Evolutionary conservation across 805 yeast species (phyloP).

Genomic region (Jamesozyma rosinii): DNA sequence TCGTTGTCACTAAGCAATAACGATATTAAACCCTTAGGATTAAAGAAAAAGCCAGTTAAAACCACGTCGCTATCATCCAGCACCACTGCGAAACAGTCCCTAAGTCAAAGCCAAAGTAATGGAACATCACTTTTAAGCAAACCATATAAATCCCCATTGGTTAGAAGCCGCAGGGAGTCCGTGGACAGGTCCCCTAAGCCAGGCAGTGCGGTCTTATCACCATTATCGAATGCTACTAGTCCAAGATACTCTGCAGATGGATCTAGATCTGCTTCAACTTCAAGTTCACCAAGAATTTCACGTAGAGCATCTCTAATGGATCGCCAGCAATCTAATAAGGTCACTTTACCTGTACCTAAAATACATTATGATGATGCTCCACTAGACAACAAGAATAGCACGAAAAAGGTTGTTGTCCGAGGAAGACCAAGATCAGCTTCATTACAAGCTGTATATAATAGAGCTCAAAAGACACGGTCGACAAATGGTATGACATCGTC

Average conservation of each 20-base stretch:
- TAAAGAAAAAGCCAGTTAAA: conserved; percentile 1
- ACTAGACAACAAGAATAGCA: not conserved
- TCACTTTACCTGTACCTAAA: not conserved
- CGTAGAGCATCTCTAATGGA: conserved; percentile 7
- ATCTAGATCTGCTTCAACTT: not conserved
- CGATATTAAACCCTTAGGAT: conserved; percentile 2
- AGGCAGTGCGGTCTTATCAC: not conserved
- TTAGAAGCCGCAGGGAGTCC: conserved; percentile 18
- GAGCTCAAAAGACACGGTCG: not conserved
- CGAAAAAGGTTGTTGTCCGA: conserved; percentile 1
- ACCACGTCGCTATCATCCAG: conserved; percentile 4
- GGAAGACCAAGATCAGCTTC: conserved; percentile 29
- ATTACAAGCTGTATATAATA: conserved; percentile 19
- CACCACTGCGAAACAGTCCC: conserved; percentile 9
- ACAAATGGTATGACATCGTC: conserved; percentile 1
- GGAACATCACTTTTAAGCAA: not conserved
- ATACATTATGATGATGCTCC: not conserved
- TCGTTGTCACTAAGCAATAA: conserved; percentile 3
- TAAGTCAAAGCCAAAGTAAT: not conserved
- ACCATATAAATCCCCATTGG: conserved; percentile 10
- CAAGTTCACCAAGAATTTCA: conserved; percentile 9
- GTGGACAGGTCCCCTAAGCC: conserved; percentile 6
- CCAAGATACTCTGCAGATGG: conserved; percentile 1
- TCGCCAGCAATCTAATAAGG: not conserved
- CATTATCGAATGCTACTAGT: conserved; percentile 4